Base-by-base conservation (phyloP, 2,329 filamentous ascomycete genomes). In the Madurella fahalii region DNA sequence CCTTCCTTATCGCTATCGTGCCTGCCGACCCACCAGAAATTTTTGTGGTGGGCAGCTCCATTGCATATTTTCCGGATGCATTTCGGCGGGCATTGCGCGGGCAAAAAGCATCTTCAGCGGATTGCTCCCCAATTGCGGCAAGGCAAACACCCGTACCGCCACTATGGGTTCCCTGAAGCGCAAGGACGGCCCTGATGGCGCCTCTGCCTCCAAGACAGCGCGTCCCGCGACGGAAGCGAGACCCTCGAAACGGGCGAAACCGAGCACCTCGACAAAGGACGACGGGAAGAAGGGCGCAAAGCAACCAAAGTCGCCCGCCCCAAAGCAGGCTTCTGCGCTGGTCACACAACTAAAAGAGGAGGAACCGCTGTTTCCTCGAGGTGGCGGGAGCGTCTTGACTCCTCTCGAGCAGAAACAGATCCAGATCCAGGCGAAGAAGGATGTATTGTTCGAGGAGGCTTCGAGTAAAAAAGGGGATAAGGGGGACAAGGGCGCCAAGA, bases 361-460 rank as follows among this genome's bases (percentile, higher is more conserved):
- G 62, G 94, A 96, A 68, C 85, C 86, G 34, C 79, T 93, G 43
- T 99, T 99, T 66, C 93, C 94, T 62, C 84, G 94, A 78, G 94
- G 94, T 53, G 95, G 94, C 42, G 93, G 85, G 50, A 95, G 90
- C 67, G 80, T 96, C 50, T 76, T 99, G 68, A 96, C 94, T 2
- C 92, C 94, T 17, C 77, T 99, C 49, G 94, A 99, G 71, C 89
- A 95, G 69, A 96, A 96, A 74, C 90, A 97, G 72, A 97, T 99
- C 59, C 87, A 94, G 65, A 86, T 95, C 55, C 88, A 97, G 72
- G 94, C 94, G 44, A 94, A 89, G 67, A 86, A 87, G 64, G 94
- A 99, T 76, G 94, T 92, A 40, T 76, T 95, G 40, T 94, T 93
- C 68, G 94, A 97, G 72, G 86, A 95, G 64, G 81, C 82, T 46